Conservation (phyloP, 1,284 basidiomycete genomes). For the Peniophora sp. region DNA sequence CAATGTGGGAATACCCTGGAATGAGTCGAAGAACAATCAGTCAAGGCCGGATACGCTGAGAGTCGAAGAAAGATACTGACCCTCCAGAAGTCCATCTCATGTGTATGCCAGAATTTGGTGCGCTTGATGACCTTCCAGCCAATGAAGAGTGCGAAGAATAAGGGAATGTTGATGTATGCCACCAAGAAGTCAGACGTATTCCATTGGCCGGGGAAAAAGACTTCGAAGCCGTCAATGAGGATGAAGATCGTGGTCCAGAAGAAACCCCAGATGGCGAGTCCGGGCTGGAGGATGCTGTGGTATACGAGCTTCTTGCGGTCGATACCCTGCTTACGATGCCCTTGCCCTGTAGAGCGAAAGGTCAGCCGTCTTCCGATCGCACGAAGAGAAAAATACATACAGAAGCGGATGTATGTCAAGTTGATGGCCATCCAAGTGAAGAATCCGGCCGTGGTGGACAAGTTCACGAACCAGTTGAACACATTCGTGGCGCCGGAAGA, state of each 20-base stretch:
- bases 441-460: constrained; percentile 53
- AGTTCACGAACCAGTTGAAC: constrained; percentile 49
- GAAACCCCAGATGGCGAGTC: constrained; percentile 29
- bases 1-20: constrained; percentile 39
- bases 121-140: constrained; percentile 49
- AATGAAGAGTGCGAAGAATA: constrained; percentile 39
- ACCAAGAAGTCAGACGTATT: constrained; percentile 53
- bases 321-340: constrained; percentile 48
- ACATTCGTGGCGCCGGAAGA: constrained; percentile 21
- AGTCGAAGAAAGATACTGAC: constrained; percentile 13
- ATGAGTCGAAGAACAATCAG: background rate
- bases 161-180: constrained; percentile 37
- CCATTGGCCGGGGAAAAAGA: constrained; percentile 30
- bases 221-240: constrained; percentile 19
- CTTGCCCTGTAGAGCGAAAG: constrained; percentile 39
- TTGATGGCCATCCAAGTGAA: constrained; percentile 69
- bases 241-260: constrained; percentile 34
- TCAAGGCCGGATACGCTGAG: background rate
- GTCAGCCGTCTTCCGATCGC: too few species aligned
- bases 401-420: constrained; percentile 69
- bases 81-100: constrained; percentile 56
- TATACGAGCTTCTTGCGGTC: constrained; percentile 50
- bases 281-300: constrained; percentile 35
- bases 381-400: constrained; percentile 21
- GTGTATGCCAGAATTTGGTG: constrained; percentile 39